A percentile compares a stretch with the other conserved stretches of the same genome.
Conservation (phyloP, 148 eudicot species). For the Rhododendron henanense region DNA sequence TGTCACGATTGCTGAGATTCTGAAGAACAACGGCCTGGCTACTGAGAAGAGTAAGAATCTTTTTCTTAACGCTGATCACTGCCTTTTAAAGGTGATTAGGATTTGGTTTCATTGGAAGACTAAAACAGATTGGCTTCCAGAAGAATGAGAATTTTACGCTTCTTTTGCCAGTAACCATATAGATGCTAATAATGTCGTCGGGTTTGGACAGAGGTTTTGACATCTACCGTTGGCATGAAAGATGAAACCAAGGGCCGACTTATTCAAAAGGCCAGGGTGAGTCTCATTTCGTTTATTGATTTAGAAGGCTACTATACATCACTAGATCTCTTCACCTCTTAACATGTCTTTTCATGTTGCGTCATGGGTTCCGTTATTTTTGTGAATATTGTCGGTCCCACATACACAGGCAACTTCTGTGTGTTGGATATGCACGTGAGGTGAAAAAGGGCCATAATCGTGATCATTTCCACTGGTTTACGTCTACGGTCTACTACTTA, state of each 20-base stretch:
- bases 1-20: slow-evolving; percentile 70
- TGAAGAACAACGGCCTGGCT: slow-evolving; percentile 85
- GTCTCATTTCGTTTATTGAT: background rate
- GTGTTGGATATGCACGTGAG: background rate
- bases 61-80: background rate
- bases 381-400: background rate
- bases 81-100: background rate
- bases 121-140: slow-evolving; percentile 62
- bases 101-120: background rate
- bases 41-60: slow-evolving; percentile 50
- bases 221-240: slow-evolving; percentile 69
- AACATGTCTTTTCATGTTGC: background rate
- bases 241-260: slow-evolving; percentile 67
- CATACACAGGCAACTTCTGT: background rate
- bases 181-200: slow-evolving; percentile 9
- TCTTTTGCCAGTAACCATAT: background rate
- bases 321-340: background rate
- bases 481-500: background rate
- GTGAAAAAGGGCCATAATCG: background rate
- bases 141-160: slow-evolving; percentile 42
- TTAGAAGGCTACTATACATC: background rate
- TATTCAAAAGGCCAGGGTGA: slow-evolving; percentile 76
- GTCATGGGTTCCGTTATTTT: background rate
- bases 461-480: background rate
- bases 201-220: slow-evolving; percentile 44